Evolutionary conservation across 176 grass and related monocot species (phyloP).

Genomic region (Ensete ventricosum): DNA sequence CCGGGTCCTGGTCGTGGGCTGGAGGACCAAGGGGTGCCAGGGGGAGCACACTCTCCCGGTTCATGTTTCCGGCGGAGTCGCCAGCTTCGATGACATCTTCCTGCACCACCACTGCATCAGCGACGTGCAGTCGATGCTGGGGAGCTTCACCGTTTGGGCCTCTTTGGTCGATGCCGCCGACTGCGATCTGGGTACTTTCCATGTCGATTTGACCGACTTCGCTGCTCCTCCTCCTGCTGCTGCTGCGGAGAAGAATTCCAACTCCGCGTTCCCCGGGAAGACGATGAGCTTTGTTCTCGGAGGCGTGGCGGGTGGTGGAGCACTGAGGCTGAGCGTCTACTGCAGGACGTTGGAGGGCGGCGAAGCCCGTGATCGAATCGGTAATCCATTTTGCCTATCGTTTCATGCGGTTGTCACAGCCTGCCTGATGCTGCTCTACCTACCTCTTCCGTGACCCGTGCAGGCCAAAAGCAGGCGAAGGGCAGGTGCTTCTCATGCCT

Average conservation of each 20-base stretch:
- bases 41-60: conserved; percentile 67
- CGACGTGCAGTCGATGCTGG: conserved; percentile 30
- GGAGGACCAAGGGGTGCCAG: conserved; percentile 56
- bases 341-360: conserved; percentile 61
- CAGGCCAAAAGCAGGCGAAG: conserved; percentile 40
- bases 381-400: conserved; percentile 14
- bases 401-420: no score
- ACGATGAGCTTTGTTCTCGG: conserved; percentile 57
- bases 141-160: conserved; percentile 61
- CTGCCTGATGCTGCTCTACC: no score
- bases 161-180: conserved; percentile 43
- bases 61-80: conserved; percentile 26
- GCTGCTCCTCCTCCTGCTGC: conserved; percentile 15
- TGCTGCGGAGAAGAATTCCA: conserved; percentile 19
- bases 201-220: conserved; percentile 49
- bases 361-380: conserved; percentile 21
- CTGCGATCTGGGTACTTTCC: conserved; percentile 63
- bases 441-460: background rate
- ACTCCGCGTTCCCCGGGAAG: conserved; percentile 52
- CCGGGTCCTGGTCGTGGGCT: conserved; percentile 50
- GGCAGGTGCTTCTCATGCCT: conserved; percentile 58
- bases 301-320: conserved; percentile 42
- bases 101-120: conserved; percentile 58
- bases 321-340: conserved; percentile 54
- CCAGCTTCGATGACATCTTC: conserved; percentile 74